Conservation (phyloP, 2,329 filamentous ascomycete genomes). For the Penicillium hesseltinei region DNA sequence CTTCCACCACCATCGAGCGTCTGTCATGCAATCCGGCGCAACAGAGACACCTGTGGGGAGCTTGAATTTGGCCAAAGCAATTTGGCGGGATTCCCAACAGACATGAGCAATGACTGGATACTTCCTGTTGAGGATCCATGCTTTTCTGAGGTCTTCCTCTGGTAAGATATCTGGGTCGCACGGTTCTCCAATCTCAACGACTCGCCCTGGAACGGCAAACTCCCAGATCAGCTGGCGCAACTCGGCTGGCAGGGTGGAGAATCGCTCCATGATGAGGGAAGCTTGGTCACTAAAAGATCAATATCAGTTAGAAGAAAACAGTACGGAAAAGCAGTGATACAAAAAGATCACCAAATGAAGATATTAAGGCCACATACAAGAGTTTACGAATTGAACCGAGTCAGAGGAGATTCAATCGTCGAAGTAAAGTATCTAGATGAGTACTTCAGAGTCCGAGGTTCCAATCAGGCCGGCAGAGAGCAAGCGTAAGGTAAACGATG, state of each 20-base stretch:
- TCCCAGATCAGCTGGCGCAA: slow-evolving; percentile 3
- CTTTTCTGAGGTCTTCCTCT: background rate
- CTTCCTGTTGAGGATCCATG: slow-evolving; percentile 1
- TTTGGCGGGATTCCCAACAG: slow-evolving; percentile 1
- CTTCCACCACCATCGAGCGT: background rate
- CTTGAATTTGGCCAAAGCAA: background rate
- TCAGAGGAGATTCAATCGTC: background rate
- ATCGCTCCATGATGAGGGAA: background rate
- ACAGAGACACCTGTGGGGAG: background rate
- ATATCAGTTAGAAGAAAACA: background rate
- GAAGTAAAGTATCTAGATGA: background rate
- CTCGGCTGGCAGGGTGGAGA: background rate
- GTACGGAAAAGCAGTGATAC: too few relatives aligned
- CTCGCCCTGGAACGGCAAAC: background rate
- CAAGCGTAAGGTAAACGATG: background rate
- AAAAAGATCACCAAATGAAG: background rate
- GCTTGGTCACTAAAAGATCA: background rate
- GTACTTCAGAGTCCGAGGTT: background rate
- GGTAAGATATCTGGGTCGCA: slow-evolving; percentile 3
- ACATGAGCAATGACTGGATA: background rate
- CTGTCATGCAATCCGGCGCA: background rate
- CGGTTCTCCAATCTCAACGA: slow-evolving; percentile 3
- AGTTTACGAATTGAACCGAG: background rate
- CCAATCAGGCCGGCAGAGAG: background rate
- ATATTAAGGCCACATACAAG: background rate